These are phyloP conservation scores for Ceratocystis alfenasii DNA, from an alignment of 2,329 filamentous ascomycete genomes.

Conservation along the genomic window DNA sequence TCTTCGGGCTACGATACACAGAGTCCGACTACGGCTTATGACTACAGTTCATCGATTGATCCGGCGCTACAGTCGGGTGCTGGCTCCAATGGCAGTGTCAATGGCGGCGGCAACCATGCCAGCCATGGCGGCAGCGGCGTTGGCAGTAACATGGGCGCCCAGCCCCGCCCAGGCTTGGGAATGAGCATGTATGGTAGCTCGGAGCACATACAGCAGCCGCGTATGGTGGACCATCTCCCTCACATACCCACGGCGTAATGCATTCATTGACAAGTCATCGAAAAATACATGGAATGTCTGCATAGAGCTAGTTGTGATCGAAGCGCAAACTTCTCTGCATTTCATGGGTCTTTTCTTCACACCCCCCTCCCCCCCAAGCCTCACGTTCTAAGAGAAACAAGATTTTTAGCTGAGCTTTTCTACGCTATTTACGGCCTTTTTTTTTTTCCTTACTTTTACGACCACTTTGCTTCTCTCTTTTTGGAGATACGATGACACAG, in stretches of 20 bases:
- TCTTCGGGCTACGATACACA: slow-evolving; percentile 20
- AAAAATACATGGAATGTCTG: neutral
- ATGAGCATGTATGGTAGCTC: slow-evolving; percentile 3
- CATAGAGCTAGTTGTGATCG: neutral
- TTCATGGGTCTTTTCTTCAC: neutral
- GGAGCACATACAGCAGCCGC: slow-evolving; percentile 15
- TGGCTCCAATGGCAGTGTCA: neutral
- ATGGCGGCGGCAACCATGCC: neutral
- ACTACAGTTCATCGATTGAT: slow-evolving; percentile 50
- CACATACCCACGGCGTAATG: slow-evolving; percentile 17
- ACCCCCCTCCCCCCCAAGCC: neutral
- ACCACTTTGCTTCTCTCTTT: neutral
- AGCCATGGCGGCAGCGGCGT: neutral
- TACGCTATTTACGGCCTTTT: slow-evolving; percentile 8
- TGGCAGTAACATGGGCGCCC: neutral
- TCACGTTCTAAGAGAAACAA: neutral
- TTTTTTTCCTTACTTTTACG: neutral
- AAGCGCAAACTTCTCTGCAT: neutral
- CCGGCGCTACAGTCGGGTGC: slow-evolving; percentile 42
- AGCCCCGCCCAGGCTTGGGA: neutral
- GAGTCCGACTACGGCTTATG: slow-evolving; percentile 29
- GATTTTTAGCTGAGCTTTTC: neutral
- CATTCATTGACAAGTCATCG: neutral
- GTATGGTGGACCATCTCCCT: slow-evolving; percentile 17
- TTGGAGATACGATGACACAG: neutral